phyloP scores from a whole-genome alignment of 2,329 filamentous ascomycete genomes.

The Beauveria brongniartii region DNA sequence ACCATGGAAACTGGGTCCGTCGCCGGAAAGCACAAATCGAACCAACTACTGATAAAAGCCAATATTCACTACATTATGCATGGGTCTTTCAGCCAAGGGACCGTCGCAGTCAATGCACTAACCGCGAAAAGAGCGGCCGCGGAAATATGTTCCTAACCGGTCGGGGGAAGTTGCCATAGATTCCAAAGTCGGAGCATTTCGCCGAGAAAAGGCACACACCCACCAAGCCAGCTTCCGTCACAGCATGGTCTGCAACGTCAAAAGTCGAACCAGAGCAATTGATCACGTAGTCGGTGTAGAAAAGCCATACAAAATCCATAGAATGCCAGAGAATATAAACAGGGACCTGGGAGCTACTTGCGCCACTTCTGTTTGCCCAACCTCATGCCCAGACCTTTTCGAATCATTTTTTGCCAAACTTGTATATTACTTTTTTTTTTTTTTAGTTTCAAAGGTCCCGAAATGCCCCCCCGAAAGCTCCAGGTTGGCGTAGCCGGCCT shows the following conservation, averaged over 20 bases:
- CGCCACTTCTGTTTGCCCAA: neutral
- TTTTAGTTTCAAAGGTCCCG: neutral
- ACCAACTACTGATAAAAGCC: neutral
- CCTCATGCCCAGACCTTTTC: neutral
- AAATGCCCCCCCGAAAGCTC: conserved; percentile 20
- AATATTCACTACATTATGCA: neutral
- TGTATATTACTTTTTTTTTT: no score
- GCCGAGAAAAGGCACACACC: neutral
- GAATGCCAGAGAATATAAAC: neutral
- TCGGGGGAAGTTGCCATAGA: neutral
- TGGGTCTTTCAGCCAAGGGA: neutral
- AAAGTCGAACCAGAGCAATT: neutral
- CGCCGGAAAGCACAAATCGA: neutral
- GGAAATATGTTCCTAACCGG: neutral
- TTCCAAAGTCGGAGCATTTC: neutral
- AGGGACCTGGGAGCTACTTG: neutral
- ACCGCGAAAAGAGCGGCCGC: neutral
- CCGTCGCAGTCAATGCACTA: neutral
- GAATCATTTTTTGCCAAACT: neutral
- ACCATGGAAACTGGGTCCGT: no score
- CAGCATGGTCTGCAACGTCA: neutral
- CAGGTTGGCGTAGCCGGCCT: conserved; percentile 40
- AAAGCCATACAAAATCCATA: neutral
- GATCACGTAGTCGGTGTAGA: neutral
- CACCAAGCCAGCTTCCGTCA: neutral